Evolutionary conservation across 495 filamentous ascomycete genomes (phyloP).

Genomic region (Trichoderma virens): DNA sequence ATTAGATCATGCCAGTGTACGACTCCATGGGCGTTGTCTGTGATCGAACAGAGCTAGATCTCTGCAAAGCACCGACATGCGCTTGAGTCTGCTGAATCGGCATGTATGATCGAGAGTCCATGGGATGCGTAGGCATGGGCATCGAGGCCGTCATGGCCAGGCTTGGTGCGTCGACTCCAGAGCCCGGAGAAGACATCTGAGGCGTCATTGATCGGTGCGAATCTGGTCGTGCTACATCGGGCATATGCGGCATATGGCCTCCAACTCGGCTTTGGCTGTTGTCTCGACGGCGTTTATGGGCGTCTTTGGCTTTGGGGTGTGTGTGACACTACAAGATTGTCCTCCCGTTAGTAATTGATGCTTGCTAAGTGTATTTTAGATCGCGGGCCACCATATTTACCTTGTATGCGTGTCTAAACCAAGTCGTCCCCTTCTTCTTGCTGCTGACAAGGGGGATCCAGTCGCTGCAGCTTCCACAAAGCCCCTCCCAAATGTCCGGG

Average conservation of each 20-base stretch:
- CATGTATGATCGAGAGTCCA: slow-evolving; percentile 14
- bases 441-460: slow-evolving; percentile 74
- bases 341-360: slow-evolving; percentile 10
- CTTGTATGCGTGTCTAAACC: slow-evolving; percentile 81
- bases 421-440: slow-evolving; percentile 81
- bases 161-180: slow-evolving; percentile 6
- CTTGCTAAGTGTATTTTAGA: background rate
- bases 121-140: slow-evolving; percentile 12
- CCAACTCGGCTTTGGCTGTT: slow-evolving; percentile 39
- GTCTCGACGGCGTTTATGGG: slow-evolving; percentile 62
- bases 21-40: slow-evolving; percentile 19
- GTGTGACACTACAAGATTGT: slow-evolving; percentile 55
- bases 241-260: background rate
- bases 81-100: slow-evolving; percentile 18
- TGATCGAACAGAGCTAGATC: background rate
- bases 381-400: slow-evolving; percentile 31
- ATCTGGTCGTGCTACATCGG: slow-evolving; percentile 17
- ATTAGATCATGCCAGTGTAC: slow-evolving; percentile 38
- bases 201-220: slow-evolving; percentile 28
- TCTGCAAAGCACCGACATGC: slow-evolving; percentile 3
- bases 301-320: slow-evolving; percentile 66
- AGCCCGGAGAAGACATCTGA: slow-evolving; percentile 33
- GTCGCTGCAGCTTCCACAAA: slow-evolving; percentile 68
- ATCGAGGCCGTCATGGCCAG: slow-evolving; percentile 10
- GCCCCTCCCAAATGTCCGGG: slow-evolving; percentile 71